Conservation (phyloP, 768 basidiomycete genomes). For the Calocybe cyanea region DNA sequence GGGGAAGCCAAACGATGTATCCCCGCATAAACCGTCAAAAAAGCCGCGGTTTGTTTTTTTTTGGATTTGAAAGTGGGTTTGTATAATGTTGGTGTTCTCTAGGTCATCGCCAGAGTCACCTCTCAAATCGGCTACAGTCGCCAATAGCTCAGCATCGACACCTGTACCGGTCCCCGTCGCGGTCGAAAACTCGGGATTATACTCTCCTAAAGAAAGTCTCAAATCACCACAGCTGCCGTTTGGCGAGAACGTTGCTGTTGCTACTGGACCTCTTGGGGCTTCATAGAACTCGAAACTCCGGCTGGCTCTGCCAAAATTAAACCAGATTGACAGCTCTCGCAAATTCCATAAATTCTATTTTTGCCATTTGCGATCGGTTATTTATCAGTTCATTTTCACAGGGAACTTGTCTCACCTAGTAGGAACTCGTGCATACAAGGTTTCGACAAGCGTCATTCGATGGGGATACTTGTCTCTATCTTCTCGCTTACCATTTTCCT, state of each 20-base stretch:
- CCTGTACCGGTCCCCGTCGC: constrained; percentile 26
- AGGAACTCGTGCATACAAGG: constrained; percentile 10
- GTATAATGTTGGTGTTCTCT: constrained; percentile 23
- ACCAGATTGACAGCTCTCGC: constrained; percentile 10
- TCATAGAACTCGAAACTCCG: constrained; percentile 23
- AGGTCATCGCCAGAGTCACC: constrained; percentile 45
- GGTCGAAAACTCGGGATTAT: constrained; percentile 33
- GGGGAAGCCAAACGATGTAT: constrained; percentile 57
- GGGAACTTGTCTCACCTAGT: constrained; percentile 16
- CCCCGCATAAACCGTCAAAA: constrained; percentile 75
- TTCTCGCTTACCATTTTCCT: constrained; percentile 6
- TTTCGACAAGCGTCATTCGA: constrained; percentile 11
- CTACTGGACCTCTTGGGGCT: constrained; percentile 40
- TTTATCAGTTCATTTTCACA: constrained; percentile 39
- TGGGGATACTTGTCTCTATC: constrained; percentile 15
- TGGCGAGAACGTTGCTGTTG: constrained; percentile 56
- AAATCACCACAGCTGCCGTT: constrained; percentile 61
- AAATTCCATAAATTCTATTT: constrained; percentile 19
- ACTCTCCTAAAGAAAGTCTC: constrained; percentile 40
- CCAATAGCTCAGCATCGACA: constrained; percentile 30
- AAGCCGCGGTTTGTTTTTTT: constrained; percentile 67
- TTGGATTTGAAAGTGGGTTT: constrained; percentile 19
- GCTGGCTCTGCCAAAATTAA: constrained; percentile 10
- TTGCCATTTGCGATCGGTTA: constrained; percentile 34
- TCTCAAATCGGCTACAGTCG: constrained; percentile 36